Evolutionary conservation across 441 rosid genomes (phyloP).

Genomic region (Erodium moschatum): DNA sequence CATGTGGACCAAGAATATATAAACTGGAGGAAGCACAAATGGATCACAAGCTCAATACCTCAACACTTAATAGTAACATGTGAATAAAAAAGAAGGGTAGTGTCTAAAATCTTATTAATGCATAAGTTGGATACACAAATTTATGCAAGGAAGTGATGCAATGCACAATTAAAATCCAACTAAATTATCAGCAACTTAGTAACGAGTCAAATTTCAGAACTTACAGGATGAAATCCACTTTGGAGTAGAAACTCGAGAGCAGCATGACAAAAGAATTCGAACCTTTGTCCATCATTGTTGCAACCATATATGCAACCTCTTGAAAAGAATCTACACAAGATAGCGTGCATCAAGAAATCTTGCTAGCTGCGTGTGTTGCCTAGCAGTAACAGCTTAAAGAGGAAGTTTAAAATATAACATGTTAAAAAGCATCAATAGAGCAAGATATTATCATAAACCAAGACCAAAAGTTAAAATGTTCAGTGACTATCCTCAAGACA

Average conservation of each 20-base stretch:
- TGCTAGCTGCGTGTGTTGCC: neutral
- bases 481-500: neutral
- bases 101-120: neutral
- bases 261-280: constrained; percentile 88
- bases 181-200: constrained; percentile 8
- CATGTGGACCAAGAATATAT: too few species aligned
- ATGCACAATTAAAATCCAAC: neutral
- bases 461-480: neutral
- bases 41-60: too few species aligned
- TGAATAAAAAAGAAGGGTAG: neutral
- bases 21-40: too few species aligned
- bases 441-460: neutral
- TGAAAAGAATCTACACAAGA: constrained; percentile 49
- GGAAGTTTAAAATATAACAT: neutral
- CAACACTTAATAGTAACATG: neutral
- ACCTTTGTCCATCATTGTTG: constrained; percentile 72
- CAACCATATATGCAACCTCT: constrained; percentile 75
- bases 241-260: constrained; percentile 90
- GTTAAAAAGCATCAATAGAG: neutral
- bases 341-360: constrained; percentile 15
- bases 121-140: too few species aligned
- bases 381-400: neutral
- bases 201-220: constrained; percentile 21
- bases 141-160: too few species aligned
- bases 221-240: constrained; percentile 83